These are phyloP conservation scores for Pseudisothecium myosuroides DNA, from an alignment of 225 moss, liverwort and hornwort species.

Conservation along the genomic window DNA sequence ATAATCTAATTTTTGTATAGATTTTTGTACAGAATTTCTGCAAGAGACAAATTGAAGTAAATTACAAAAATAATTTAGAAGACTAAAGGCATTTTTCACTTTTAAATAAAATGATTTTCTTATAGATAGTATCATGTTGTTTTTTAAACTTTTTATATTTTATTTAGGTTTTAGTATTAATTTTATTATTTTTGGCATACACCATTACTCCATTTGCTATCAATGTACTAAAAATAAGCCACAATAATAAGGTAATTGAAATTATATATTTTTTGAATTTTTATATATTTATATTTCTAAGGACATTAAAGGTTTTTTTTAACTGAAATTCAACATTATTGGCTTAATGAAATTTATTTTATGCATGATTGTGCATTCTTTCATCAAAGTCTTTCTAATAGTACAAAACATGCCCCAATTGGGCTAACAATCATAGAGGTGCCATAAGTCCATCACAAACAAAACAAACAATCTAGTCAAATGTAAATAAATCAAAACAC, in stretches of 20 bases:
- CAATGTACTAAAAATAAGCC: background rate
- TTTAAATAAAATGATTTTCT: no score
- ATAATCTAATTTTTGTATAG: no score
- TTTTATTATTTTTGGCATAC: no score
- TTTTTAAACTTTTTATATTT: no score
- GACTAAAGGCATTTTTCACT: background rate
- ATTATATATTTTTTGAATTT: background rate
- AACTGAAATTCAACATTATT: background rate
- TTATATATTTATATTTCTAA: background rate
- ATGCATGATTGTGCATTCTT: background rate
- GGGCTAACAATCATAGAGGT: background rate
- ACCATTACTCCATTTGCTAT: no score
- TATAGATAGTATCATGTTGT: no score
- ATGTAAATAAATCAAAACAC: no score
- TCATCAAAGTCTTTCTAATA: no score
- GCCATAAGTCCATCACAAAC: background rate
- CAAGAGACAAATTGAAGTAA: background rate
- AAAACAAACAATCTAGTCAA: background rate
- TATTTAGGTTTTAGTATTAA: background rate
- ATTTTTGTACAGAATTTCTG: background rate
- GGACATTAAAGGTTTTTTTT: background rate
- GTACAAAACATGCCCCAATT: background rate
- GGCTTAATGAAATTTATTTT: background rate
- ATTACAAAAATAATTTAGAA: background rate
- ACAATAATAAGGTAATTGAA: background rate